Conservation (phyloP, 2,329 filamentous ascomycete genomes). For the Ophiostoma sp. region DNA sequence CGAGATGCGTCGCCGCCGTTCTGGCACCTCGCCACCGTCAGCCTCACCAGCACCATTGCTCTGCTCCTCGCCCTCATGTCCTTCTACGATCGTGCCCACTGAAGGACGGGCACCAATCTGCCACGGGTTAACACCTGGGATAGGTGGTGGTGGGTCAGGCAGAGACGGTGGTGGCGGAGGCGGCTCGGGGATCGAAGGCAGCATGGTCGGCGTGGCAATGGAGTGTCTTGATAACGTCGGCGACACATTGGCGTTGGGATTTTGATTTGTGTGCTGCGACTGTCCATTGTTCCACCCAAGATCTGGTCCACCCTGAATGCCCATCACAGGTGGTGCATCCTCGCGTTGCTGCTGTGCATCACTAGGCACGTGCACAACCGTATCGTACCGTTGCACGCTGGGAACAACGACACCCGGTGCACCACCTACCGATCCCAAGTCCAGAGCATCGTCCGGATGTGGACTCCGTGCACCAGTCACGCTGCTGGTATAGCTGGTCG, state of each 20-base stretch:
- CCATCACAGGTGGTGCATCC: constrained; percentile 27
- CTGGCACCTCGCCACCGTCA: not conserved
- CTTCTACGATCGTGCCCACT: constrained; percentile 28
- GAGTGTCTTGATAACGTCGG: constrained; percentile 13
- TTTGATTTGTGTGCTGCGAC: not conserved
- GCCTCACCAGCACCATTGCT: not conserved
- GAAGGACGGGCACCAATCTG: constrained; percentile 27
- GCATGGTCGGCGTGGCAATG: not conserved
- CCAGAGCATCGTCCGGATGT: not conserved
- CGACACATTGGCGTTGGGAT: not conserved
- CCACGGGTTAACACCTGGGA: constrained; percentile 31
- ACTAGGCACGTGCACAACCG: not conserved
- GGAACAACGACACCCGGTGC: not conserved
- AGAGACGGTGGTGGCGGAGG: constrained; percentile 8
- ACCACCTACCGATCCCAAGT: not conserved
- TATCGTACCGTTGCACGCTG: constrained; percentile 12
- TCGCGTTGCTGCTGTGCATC: not conserved
- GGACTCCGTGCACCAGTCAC: not conserved
- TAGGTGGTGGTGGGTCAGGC: constrained; percentile 23
- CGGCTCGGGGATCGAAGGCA: constrained; percentile 20
- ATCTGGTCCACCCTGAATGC: constrained; percentile 28
- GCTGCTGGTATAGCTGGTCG: constrained; percentile 4
- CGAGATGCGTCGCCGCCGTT: constrained; percentile 28
- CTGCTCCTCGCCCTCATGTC: constrained; percentile 17
- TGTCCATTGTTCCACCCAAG: constrained; percentile 29